Conservation (phyloP, 257 asterid genomes). For the Lycium ferocissimum region DNA sequence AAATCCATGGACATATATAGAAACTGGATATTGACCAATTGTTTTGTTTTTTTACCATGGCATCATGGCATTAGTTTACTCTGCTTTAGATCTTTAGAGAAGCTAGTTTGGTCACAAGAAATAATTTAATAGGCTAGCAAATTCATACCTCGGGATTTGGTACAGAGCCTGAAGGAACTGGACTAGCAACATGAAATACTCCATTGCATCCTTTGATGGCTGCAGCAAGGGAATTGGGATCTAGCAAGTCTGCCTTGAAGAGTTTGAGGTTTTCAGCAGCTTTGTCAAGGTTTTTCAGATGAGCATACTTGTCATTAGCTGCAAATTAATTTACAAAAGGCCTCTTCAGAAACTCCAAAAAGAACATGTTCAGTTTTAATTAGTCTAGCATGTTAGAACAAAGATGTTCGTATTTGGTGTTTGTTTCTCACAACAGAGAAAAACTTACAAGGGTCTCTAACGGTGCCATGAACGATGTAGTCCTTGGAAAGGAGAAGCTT, state of each 20-base stretch:
- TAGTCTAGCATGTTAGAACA: not conserved
- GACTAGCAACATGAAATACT: slow-evolving; percentile 84
- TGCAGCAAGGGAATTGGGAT: slow-evolving; percentile 61
- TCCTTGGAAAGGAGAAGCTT: slow-evolving; percentile 73
- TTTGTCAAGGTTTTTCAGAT: slow-evolving; percentile 61
- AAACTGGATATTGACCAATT: not conserved
- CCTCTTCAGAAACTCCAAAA: not conserved
- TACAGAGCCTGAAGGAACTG: slow-evolving; percentile 67
- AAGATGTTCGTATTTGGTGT: not conserved
- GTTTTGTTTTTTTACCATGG: too few species aligned
- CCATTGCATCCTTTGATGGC: slow-evolving; percentile 77
- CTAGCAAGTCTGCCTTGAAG: slow-evolving; percentile 74
- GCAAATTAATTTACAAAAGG: slow-evolving; percentile 27
- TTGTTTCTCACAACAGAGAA: not conserved
- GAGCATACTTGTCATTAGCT: slow-evolving; percentile 64
- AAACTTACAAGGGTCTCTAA: slow-evolving; percentile 67
- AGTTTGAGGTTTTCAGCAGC: slow-evolving; percentile 63
- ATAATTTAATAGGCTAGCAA: not conserved
- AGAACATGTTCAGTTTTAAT: not conserved
- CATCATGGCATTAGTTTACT: not conserved
- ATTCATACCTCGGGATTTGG: slow-evolving; percentile 72
- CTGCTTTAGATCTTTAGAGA: not conserved
- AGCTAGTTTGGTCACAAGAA: not conserved
- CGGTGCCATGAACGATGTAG: slow-evolving; percentile 68
- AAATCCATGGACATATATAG: not conserved